Conservation (phyloP, 2,329 filamentous ascomycete genomes). For the Mariannaea elegans region DNA sequence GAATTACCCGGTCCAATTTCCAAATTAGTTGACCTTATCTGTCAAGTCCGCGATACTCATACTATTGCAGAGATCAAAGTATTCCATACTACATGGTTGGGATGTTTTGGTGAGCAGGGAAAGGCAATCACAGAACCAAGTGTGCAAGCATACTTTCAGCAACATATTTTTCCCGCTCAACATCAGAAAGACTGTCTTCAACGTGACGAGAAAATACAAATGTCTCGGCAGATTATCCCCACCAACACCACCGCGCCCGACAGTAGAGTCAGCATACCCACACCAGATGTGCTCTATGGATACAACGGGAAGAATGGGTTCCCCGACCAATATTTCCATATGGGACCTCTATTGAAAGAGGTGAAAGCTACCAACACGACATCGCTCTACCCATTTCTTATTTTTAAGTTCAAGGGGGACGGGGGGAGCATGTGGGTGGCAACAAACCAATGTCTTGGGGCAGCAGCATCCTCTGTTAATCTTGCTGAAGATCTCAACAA, state of each 20-base stretch:
- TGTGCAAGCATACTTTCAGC: not conserved
- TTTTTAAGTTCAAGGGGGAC: constrained; percentile 35
- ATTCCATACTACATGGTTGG: not conserved
- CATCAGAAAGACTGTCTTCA: not conserved
- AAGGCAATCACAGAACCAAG: not conserved
- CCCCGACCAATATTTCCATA: constrained; percentile 1
- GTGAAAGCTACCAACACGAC: not conserved
- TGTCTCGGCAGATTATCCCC: constrained; percentile 8
- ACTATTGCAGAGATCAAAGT: not conserved
- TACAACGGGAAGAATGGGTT: not conserved
- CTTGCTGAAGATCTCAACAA: constrained; percentile 43
- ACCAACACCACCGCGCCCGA: not conserved
- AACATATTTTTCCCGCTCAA: not conserved
- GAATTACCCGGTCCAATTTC: constrained; percentile 4
- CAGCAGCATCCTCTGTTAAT: constrained; percentile 45
- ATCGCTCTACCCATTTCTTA: constrained; percentile 22
- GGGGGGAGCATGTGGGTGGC: constrained; percentile 45
- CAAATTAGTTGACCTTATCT: not conserved
- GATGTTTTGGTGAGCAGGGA: not conserved
- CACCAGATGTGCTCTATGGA: constrained; percentile 23
- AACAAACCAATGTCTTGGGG: constrained; percentile 49
- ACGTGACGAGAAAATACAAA: not conserved
- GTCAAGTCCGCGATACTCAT: constrained; percentile 6
- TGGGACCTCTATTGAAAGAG: not conserved
- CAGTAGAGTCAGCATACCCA: constrained; percentile 19